These are phyloP conservation scores for Pseudogymnoascus sp. DNA, from an alignment of 2,329 filamentous ascomycete species.

Conservation along the genomic window DNA sequence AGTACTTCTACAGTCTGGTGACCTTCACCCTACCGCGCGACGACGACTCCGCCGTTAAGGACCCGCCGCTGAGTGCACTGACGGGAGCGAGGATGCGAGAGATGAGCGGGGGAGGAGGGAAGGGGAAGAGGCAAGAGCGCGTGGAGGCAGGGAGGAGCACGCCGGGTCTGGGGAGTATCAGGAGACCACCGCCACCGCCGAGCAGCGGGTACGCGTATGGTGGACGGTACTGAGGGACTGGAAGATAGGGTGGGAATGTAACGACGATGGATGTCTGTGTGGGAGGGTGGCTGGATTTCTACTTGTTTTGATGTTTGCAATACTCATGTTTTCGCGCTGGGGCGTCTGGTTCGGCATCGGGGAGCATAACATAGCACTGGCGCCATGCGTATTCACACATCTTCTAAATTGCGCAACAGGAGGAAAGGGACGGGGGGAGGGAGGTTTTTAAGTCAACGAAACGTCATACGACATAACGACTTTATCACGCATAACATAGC, in stretches of 20 bases:
- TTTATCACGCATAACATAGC: constrained; percentile 8
- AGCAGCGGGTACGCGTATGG: constrained; percentile 2
- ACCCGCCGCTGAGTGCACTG: constrained; percentile 47
- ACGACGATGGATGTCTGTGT: neutral
- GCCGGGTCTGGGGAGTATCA: neutral
- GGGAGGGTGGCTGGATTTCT: neutral
- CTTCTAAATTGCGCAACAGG: neutral
- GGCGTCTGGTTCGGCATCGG: neutral
- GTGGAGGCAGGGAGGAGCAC: constrained; percentile 16
- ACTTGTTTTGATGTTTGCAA: constrained; percentile 3
- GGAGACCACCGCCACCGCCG: constrained; percentile 3
- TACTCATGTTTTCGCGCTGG: neutral
- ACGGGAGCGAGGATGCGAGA: constrained; percentile 18
- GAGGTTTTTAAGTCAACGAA: neutral
- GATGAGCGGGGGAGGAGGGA: constrained; percentile 12
- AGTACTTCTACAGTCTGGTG: constrained; percentile 71
- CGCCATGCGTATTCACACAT: neutral
- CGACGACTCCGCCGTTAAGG: constrained; percentile 50
- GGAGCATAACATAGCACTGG: constrained; percentile 4
- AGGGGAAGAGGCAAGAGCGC: constrained; percentile 21
- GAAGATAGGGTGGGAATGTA: neutral
- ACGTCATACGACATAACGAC: neutral
- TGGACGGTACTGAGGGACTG: neutral
- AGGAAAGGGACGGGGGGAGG: neutral
- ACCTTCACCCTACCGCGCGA: constrained; percentile 58